Evolutionary conservation across 768 basidiomycete genomes (phyloP).

Genomic region (Termitomyces heimii): DNA sequence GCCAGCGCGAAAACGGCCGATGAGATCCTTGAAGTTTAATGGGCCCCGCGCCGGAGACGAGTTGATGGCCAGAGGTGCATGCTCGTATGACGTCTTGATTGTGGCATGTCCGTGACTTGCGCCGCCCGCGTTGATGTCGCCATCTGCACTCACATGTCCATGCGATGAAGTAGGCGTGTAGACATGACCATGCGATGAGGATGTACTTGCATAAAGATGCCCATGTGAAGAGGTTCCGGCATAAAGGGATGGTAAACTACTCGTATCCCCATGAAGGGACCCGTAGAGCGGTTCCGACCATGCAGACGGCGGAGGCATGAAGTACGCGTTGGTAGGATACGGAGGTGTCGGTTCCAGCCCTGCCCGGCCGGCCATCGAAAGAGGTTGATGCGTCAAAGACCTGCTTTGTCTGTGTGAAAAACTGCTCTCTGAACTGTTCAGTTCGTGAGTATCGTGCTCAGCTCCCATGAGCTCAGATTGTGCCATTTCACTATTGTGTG

Average conservation of each 20-base stretch:
- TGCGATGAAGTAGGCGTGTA: constrained; percentile 3
- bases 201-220: constrained; percentile 1
- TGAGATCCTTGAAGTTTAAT: neutral
- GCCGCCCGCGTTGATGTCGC: neutral
- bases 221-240: neutral
- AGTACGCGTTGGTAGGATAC: neutral
- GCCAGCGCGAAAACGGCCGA: constrained; percentile 1
- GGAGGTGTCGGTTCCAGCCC: constrained; percentile 1
- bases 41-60: neutral
- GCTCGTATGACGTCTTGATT: constrained; percentile 3
- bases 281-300: neutral
- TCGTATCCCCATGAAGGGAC: neutral
- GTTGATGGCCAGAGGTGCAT: neutral
- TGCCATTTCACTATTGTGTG: constrained; percentile 12
- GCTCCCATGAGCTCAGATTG: neutral
- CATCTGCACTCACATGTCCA: neutral
- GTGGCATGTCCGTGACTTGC: constrained; percentile 1
- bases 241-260: constrained; percentile 3
- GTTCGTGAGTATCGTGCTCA: constrained; percentile 7
- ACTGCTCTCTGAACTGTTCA: constrained; percentile 19
- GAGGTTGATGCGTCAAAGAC: constrained; percentile 17
- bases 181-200: constrained; percentile 3
- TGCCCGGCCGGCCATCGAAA: constrained; percentile 11
- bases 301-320: constrained; percentile 3
- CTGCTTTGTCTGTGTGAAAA: constrained; percentile 7